Conservation (phyloP, 768 basidiomycete species). For the Kwoniella sp. region DNA sequence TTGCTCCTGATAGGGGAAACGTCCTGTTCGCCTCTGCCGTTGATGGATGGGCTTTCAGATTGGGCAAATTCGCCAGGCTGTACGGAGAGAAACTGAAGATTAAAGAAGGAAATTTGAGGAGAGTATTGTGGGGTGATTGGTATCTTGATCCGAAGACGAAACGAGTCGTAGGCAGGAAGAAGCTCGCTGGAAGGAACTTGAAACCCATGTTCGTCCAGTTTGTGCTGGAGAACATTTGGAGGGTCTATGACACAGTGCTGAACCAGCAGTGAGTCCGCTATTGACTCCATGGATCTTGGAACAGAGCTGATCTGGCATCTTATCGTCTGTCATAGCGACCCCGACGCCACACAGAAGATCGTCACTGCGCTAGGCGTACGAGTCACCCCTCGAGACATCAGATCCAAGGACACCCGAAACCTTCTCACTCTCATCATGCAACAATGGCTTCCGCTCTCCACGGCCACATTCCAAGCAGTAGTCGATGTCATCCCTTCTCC, state of each 20-base stretch:
- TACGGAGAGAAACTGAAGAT: slow-evolving; percentile 89
- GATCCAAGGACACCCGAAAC: slow-evolving; percentile 82
- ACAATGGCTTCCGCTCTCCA: slow-evolving; percentile 94
- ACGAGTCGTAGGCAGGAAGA: slow-evolving; percentile 84
- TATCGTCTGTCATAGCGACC: slow-evolving; percentile 64
- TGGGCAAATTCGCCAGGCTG: slow-evolving; percentile 88
- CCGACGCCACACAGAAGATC: slow-evolving; percentile 86
- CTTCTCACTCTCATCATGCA: slow-evolving; percentile 84
- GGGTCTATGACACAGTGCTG: slow-evolving; percentile 86
- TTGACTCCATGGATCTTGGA: background rate
- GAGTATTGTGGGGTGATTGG: slow-evolving; percentile 95
- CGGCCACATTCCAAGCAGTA: slow-evolving; percentile 83
- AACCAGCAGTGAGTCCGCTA: slow-evolving; percentile 75
- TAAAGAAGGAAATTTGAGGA: slow-evolving; percentile 78
- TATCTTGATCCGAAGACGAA: slow-evolving; percentile 96
- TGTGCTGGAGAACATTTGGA: slow-evolving; percentile 95
- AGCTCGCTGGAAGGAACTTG: slow-evolving; percentile 75
- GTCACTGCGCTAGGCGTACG: slow-evolving; percentile 77
- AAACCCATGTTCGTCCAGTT: slow-evolving; percentile 98
- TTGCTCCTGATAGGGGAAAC: slow-evolving; percentile 91
- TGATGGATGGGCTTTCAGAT: slow-evolving; percentile 96
- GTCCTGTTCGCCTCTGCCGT: slow-evolving; percentile 95
- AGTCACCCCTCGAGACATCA: slow-evolving; percentile 82
- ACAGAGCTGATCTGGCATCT: background rate
- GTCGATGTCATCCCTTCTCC: slow-evolving; percentile 95